A percentile compares a stretch with the other conserved stretches of the same genome.
Evolutionary conservation across 352 stramenopile genomes (phyloP).

Genomic region (Globisporangium takayamanum): DNA sequence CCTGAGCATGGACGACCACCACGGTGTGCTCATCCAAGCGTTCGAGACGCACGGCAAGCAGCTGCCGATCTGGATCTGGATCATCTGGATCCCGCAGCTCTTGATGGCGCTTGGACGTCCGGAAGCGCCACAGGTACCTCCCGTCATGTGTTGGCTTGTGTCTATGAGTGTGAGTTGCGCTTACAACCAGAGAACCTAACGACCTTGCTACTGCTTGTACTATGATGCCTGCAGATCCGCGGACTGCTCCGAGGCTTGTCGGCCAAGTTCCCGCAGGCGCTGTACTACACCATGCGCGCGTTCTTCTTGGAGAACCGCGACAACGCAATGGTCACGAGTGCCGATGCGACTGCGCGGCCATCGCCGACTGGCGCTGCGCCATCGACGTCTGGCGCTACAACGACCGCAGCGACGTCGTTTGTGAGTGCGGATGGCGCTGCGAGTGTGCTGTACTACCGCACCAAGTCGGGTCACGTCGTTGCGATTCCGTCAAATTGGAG

Average conservation of each 20-base stretch:
- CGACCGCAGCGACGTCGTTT: conserved; percentile 7
- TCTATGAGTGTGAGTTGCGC: background rate
- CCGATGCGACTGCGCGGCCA: conserved; percentile 18
- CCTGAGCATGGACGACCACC: conserved; percentile 83
- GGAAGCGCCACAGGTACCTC: conserved; percentile 69
- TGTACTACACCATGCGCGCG: conserved; percentile 97
- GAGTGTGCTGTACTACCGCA: conserved; percentile 63
- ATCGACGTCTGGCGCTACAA: background rate
- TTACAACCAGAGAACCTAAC: too few relatives aligned
- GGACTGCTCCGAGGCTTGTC: conserved; percentile 73
- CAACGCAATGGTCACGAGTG: conserved; percentile 53
- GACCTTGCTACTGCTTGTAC: background rate
- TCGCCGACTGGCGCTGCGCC: conserved; percentile 10
- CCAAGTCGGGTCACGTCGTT: conserved; percentile 75
- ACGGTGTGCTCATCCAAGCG: conserved; percentile 67
- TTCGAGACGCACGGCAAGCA: conserved; percentile 93
- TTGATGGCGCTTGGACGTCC: conserved; percentile 92
- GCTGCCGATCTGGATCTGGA: conserved; percentile 97
- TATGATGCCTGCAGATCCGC: conserved; percentile 46
- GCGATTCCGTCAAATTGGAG: conserved; percentile 55
- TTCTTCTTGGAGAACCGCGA: conserved; percentile 98
- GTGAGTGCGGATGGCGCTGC: conserved; percentile 5
- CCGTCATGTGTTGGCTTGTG: background rate
- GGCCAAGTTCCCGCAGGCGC: conserved; percentile 94
- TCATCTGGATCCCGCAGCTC: conserved; percentile 98